Base-by-base conservation (phyloP, 2,329 filamentous ascomycete species). In the Aspergillus ibericus region DNA sequence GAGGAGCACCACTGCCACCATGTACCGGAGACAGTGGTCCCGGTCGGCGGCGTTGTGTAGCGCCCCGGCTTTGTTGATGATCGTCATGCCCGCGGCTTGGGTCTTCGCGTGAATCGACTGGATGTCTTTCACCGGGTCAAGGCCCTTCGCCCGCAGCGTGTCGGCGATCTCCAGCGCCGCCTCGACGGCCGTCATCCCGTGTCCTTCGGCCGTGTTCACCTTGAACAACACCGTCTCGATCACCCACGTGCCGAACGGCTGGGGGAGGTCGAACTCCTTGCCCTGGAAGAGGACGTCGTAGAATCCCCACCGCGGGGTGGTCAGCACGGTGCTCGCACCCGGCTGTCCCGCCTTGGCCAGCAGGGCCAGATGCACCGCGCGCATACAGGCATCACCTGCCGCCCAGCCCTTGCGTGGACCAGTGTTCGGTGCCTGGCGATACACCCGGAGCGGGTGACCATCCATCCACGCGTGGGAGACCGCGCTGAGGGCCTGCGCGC, bases 321-420 rank as follows among this genome's bases (percentile, higher is more conserved):
- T 73, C 44, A 79, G 62, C 1, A 67, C 70, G 0, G 66, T 68
- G 4, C 64, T 61, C 1, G 66, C 65, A 8, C 75, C 75, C 1
- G 58, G 58, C 55, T 77, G 71, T 5, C 71, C 67, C 4, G 62
- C 52, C 15, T 55, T 55, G 0, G 68, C 67, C 0, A 78, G 59
- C 2, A 74, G 57, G 1, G 70, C 70, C 12, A 78, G 62, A 22
- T 78, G 74, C 4, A 79, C 73, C 7, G 76, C 77, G 27, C 75
- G 68, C 63, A 73, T 75, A 34, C 72, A 73, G 1, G 77, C 76
- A 62, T 78, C 75, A 1, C 75, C 77, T 0, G 69, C 76, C 1
- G 77, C 76, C 78, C 77, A 79, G 0, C 77, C 77, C 60, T 80
- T 80, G 0, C 77, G 68, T 1, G 76, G 70, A 1, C 68, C 68